Evolutionary conservation across 805 yeast genomes (phyloP).

Genomic region (Teunomyces stri): DNA sequence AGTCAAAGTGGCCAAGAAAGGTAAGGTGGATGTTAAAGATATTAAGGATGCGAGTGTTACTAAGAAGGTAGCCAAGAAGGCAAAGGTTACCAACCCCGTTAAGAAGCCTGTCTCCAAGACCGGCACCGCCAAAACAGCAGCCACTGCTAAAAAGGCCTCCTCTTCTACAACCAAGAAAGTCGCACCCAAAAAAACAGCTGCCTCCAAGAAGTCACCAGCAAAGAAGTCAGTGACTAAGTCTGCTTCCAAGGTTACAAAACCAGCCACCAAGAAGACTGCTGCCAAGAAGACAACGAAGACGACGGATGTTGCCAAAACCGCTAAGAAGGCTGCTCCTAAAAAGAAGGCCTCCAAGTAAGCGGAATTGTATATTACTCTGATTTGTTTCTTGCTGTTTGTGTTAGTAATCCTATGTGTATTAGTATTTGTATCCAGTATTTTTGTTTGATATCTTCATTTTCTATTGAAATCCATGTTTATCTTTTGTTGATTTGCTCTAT

Average conservation of each 20-base stretch:
- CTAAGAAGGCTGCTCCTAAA: conserved; percentile 25
- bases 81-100: conserved; percentile 9
- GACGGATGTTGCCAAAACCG: conserved; percentile 21
- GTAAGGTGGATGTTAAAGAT: conserved; percentile 13
- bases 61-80: conserved; percentile 21
- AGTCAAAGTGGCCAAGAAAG: conserved; percentile 59
- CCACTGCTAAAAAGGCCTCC: background rate
- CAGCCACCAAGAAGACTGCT: conserved; percentile 9
- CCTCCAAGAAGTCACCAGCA: conserved; percentile 13
- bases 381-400: conserved; percentile 1
- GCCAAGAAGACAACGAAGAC: conserved; percentile 4
- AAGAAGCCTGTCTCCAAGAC: conserved; percentile 10
- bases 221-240: conserved; percentile 7
- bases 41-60: conserved; percentile 24
- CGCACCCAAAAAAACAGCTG: conserved; percentile 4
- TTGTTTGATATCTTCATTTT: background rate
- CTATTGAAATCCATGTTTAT: background rate
- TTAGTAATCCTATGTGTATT: conserved; percentile 4
- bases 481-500: background rate
- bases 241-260: conserved; percentile 11
- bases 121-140: conserved; percentile 9
- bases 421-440: conserved; percentile 1
- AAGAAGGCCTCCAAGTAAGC: conserved; percentile 13
- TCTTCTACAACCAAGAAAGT: conserved; percentile 3
- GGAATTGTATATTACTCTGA: conserved; percentile 4